Conservation (phyloP, 202 grass and related monocot species). For the Schoenoplectus tabernaemontani region DNA sequence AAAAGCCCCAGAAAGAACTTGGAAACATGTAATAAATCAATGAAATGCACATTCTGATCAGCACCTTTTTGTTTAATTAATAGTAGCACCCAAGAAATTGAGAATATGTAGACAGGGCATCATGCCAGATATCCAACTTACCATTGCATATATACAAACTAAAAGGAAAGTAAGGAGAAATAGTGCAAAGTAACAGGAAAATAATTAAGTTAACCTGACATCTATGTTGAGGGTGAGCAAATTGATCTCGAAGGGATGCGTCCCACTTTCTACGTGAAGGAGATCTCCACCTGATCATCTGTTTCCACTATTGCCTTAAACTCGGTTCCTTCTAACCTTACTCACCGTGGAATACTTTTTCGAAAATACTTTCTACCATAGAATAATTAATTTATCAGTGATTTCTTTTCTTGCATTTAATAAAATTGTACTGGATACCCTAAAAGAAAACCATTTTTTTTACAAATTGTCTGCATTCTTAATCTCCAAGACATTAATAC, state of each 20-base stretch:
- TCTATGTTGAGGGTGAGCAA: conserved; percentile 26
- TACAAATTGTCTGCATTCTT: too few relatives aligned
- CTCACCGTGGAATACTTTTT: background rate
- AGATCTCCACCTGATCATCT: conserved; percentile 43
- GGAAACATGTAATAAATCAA: background rate
- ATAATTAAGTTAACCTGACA: conserved; percentile 27
- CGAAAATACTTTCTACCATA: too few relatives aligned
- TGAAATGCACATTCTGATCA: background rate
- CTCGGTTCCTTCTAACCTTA: conserved; percentile 48
- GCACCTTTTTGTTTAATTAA: background rate
- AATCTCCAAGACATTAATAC: too few relatives aligned
- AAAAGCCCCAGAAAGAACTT: background rate
- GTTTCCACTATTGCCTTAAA: conserved; percentile 31
- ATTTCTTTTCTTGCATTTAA: too few relatives aligned
- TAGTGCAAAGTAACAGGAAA: background rate
- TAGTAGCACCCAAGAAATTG: too few relatives aligned
- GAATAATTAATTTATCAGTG: too few relatives aligned
- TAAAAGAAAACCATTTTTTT: too few relatives aligned
- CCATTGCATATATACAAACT: background rate
- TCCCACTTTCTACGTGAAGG: conserved; percentile 43
- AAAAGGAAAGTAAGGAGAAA: background rate
- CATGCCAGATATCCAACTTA: background rate
- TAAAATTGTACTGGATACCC: too few relatives aligned
- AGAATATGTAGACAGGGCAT: too few relatives aligned
- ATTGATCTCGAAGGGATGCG: conserved; percentile 11